Conservation (phyloP, 768 basidiomycete species). For the Phanerochaete sordida region DNA sequence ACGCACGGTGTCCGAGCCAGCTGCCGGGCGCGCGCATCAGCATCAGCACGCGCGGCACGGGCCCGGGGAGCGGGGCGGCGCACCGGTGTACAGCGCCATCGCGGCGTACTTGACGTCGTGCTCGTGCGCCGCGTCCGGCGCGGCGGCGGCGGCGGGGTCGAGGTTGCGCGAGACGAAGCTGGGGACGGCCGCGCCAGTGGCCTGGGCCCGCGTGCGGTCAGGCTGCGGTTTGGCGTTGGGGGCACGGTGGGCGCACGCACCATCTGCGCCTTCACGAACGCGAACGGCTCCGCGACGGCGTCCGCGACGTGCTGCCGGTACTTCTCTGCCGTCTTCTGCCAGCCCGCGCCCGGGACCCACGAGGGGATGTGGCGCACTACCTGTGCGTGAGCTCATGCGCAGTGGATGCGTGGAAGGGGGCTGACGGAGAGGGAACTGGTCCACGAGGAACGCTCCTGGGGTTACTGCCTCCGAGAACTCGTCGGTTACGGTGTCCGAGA, state of each 20-base stretch:
- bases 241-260: slow-evolving; percentile 14
- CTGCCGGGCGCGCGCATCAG: too few relatives aligned
- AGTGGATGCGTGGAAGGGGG: slow-evolving; percentile 1
- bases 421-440: slow-evolving; percentile 29
- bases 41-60: too few relatives aligned
- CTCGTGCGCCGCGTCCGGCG: slow-evolving; percentile 2
- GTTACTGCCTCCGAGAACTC: slow-evolving; percentile 17
- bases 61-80: too few relatives aligned
- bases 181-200: slow-evolving; percentile 16
- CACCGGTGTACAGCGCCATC: not conserved
- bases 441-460: slow-evolving; percentile 34
- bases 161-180: slow-evolving; percentile 20
- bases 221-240: not conserved
- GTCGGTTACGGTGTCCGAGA: slow-evolving; percentile 19
- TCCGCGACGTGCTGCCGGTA: slow-evolving; percentile 17
- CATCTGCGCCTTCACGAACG: slow-evolving; percentile 29
- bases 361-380: slow-evolving; percentile 2
- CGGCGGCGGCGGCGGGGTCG: not conserved
- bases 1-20: not conserved
- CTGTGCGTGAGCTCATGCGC: not conserved
- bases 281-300: slow-evolving; percentile 26
- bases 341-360: slow-evolving; percentile 33
- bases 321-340: slow-evolving; percentile 30
- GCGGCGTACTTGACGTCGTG: slow-evolving; percentile 16
- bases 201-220: not conserved